phyloP scores from a whole-genome alignment of 1,139 yeast genomes.

The Fermentozyma sake region DNA sequence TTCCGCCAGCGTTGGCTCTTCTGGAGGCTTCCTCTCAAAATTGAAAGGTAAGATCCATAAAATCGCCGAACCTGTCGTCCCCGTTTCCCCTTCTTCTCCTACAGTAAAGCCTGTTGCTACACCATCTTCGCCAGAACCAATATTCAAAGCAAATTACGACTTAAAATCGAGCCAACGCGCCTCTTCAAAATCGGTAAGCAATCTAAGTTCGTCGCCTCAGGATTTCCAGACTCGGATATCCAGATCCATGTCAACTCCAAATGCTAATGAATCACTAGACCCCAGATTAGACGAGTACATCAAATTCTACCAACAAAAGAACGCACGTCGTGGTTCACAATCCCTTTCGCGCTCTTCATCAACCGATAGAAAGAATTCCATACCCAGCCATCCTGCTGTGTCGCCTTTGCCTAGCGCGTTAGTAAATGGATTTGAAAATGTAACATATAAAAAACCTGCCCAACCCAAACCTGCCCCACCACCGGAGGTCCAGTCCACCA shows the following conservation, averaged over 20 bases:
- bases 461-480: constrained; percentile 2
- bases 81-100: constrained; percentile 12
- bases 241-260: constrained; percentile 14
- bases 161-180: too few relatives aligned
- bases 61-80: constrained; percentile 3
- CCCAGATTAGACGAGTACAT: constrained; percentile 58
- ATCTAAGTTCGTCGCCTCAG: too few relatives aligned
- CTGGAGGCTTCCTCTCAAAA: constrained; percentile 35
- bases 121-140: constrained; percentile 1
- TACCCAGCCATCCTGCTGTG: constrained; percentile 2
- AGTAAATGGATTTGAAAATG: constrained; percentile 15
- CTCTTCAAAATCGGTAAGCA: too few relatives aligned
- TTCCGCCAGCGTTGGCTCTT: constrained; percentile 11
- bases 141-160: constrained; percentile 11
- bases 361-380: constrained; percentile 7
- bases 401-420: constrained; percentile 49
- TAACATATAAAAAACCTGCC: constrained; percentile 8
- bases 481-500: constrained; percentile 5
- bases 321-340: constrained; percentile 7
- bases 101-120: constrained; percentile 4
- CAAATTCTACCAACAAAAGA: constrained; percentile 42
- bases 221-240: too few relatives aligned
- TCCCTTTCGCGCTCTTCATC: constrained; percentile 1
- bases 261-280: constrained; percentile 24
- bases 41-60: constrained; percentile 28